Conservation (phyloP, 2,329 filamentous ascomycete species). For the Seiridium cupressi region DNA sequence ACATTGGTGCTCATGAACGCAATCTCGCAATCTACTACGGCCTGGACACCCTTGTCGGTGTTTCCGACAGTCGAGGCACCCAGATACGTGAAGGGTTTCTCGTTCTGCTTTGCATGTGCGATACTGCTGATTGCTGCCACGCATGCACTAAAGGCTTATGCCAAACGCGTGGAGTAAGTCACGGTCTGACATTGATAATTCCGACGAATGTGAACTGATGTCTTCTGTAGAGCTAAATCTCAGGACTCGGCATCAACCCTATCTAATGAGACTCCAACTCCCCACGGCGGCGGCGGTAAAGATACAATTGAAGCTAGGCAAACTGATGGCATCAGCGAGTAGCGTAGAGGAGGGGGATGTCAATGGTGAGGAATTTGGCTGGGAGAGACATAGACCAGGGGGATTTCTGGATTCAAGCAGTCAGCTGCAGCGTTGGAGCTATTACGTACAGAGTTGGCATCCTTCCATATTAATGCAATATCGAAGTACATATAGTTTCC, state of each 20-base stretch:
- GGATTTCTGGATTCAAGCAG: not conserved
- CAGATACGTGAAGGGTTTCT: slow-evolving; percentile 34
- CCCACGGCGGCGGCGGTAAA: not conserved
- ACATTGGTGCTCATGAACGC: slow-evolving; percentile 50
- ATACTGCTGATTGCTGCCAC: slow-evolving; percentile 15
- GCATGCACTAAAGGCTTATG: slow-evolving; percentile 18
- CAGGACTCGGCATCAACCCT: not conserved
- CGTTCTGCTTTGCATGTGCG: slow-evolving; percentile 6
- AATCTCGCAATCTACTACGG: slow-evolving; percentile 50
- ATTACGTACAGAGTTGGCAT: too few species aligned
- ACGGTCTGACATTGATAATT: not conserved
- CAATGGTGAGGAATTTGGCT: too few species aligned
- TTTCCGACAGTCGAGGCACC: slow-evolving; percentile 45
- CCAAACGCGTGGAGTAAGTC: slow-evolving; percentile 20
- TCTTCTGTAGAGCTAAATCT: not conserved
- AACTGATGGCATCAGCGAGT: not conserved
- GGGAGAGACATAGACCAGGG: not conserved
- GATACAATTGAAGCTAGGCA: not conserved
- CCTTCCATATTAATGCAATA: too few species aligned
- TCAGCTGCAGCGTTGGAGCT: not conserved
- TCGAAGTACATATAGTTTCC: too few species aligned
- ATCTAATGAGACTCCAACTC: not conserved
- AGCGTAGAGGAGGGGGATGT: not conserved
- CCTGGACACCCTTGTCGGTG: slow-evolving; percentile 51
- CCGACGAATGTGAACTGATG: not conserved